Conservation (phyloP, 2,329 filamentous ascomycete genomes). For the Penicillium rolfsii region DNA sequence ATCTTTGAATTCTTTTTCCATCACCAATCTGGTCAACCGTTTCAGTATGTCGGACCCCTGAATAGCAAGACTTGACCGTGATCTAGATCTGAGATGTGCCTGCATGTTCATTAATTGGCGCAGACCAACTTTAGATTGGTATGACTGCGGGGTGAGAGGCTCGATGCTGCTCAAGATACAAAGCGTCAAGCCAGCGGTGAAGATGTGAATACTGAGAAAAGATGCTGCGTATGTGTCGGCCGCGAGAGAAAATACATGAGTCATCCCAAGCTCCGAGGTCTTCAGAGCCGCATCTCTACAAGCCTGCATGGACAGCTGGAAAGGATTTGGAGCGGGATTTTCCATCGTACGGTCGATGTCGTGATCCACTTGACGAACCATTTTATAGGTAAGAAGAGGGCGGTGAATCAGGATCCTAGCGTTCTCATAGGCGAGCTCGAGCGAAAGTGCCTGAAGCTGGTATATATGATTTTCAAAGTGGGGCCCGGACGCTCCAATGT, state of each 20-base stretch:
- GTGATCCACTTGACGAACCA: constrained; percentile 13
- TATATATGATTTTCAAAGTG: constrained; percentile 34
- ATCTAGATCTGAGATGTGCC: constrained; percentile 19
- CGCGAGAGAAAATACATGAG: constrained; percentile 20
- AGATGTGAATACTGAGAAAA: constrained; percentile 32
- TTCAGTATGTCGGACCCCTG: no score
- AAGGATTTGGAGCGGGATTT: not conserved
- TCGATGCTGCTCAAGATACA: constrained; percentile 31
- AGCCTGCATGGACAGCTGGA: constrained; percentile 12
- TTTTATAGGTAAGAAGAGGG: constrained; percentile 32
- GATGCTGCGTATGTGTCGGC: constrained; percentile 30
- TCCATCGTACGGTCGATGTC: not conserved
- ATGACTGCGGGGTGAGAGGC: constrained; percentile 21
- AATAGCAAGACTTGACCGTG: no score
- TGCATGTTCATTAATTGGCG: constrained; percentile 28
- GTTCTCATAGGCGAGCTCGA: constrained; percentile 42
- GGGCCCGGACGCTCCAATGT: constrained; percentile 30
- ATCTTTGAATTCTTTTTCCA: no score
- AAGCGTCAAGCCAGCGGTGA: constrained; percentile 30
- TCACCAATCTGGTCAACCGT: no score
- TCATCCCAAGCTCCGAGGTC: constrained; percentile 18
- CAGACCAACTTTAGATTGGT: constrained; percentile 25
- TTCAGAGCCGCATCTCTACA: constrained; percentile 29
- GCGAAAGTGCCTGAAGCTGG: constrained; percentile 37
- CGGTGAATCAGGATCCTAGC: constrained; percentile 37